Base-by-base conservation (phyloP, 2,329 filamentous ascomycete genomes). In the Endoconidiophora polonica region DNA sequence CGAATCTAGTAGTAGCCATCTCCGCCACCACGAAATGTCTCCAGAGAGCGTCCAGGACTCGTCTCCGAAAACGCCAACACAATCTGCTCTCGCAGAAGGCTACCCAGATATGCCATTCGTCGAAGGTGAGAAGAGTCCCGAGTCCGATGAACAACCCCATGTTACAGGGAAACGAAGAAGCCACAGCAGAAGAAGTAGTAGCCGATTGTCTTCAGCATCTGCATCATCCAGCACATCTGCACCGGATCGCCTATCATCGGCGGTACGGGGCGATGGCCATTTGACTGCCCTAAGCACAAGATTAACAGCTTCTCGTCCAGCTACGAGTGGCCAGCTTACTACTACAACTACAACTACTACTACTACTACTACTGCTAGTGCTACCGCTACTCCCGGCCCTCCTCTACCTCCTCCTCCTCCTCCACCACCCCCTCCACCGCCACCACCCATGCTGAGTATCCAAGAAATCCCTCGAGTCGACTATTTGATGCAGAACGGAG, bases 401-500 rank as follows among this genome's bases (percentile, higher is more conserved):
- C 66, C 71, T 2, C 46, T 24, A 29, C 55, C 58, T 41, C 63
- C 62, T 1, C 63, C 66, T 3, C 66, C 72, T 3, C 66, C 66
- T 2, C 68, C 69, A 0, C 72, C 71, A 0, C 71, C 74, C 0
- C 69, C 74, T 1, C 74, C 86, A 1, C 86, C 85, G 0, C 86
- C 87, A 0, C 87, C 83, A 2, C 82, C 86, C 1, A 79, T 83
- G 1, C 75, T 86, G 6, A 74, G 79, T 56, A 68, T 79, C 47
- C 71, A 81, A 41, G 79, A 86, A 39, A 73, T 80, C 10, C 90
- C 90, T 0, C 77, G 85, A 54, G 87, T 96, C 16, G 90, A 96
- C 61, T 96, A 96, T 61, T 70, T 96, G 16, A 72, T 95, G 49
- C 86, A 91, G 58, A 82, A 95, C 62, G 90, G 90, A 38, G 90